phyloP scores from a whole-genome alignment of 1,139 yeast species.

The Nakaseomyces delphensis region DNA sequence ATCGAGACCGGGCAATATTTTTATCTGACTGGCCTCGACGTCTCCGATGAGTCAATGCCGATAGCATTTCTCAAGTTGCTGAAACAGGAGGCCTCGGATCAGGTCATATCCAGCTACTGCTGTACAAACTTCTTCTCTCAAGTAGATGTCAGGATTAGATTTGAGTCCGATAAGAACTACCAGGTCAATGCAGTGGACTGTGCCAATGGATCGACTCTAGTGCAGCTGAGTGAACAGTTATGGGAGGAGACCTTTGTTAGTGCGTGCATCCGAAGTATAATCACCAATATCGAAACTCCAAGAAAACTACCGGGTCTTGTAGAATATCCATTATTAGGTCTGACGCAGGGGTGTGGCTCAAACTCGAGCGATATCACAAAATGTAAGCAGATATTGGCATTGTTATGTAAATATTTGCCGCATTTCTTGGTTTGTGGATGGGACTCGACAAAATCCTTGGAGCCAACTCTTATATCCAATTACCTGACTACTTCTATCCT shows the following conservation, averaged over 20 bases:
- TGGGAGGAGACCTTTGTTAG: slow-evolving; percentile 84
- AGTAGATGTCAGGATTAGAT: slow-evolving; percentile 63
- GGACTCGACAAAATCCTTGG: slow-evolving; percentile 49
- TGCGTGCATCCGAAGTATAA: slow-evolving; percentile 55
- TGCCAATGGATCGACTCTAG: slow-evolving; percentile 18
- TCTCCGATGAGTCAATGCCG: slow-evolving; percentile 50
- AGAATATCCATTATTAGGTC: slow-evolving; percentile 33
- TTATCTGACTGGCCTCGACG: slow-evolving; percentile 51
- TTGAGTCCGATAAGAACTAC: slow-evolving; percentile 45
- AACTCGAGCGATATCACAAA: slow-evolving; percentile 31
- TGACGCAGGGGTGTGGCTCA: slow-evolving; percentile 1
- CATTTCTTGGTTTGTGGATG: slow-evolving; percentile 62
- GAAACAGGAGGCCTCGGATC: slow-evolving; percentile 30
- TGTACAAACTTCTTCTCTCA: slow-evolving; percentile 57
- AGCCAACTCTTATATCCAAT: slow-evolving; percentile 56
- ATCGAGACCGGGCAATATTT: slow-evolving; percentile 38
- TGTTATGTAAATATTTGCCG: slow-evolving; percentile 55
- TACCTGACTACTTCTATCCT: slow-evolving; percentile 69
- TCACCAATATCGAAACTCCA: slow-evolving; percentile 58
- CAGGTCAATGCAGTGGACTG: slow-evolving; percentile 35
- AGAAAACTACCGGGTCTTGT: slow-evolving; percentile 51
- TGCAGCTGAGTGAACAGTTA: slow-evolving; percentile 32
- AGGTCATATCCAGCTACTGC: slow-evolving; percentile 49
- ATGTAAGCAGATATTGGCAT: slow-evolving; percentile 48
- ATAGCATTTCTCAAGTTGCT: slow-evolving; percentile 71